phyloP scores from a whole-genome alignment of 371 early-diverging fungal genomes.

The Lichtheimia ornata region DNA sequence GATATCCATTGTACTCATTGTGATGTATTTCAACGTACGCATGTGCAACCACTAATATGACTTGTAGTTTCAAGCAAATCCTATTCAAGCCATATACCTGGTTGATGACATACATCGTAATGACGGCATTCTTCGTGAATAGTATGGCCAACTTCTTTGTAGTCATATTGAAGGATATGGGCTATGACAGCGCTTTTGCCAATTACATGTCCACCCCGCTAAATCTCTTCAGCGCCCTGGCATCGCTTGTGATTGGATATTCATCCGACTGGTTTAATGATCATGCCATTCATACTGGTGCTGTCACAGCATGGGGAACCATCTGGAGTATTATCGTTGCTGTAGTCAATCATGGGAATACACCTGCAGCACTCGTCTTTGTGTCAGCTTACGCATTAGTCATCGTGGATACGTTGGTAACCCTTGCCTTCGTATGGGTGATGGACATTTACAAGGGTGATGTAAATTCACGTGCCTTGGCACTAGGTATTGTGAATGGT shows the following conservation, averaged over 20 bases:
- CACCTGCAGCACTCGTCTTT: neutral
- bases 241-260: conserved; percentile 12
- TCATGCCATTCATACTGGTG: neutral
- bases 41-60: neutral
- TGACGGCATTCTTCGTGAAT: conserved; percentile 43
- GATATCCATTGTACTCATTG: neutral
- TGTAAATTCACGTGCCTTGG: conserved; percentile 29
- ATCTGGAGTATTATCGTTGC: conserved; percentile 18
- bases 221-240: conserved; percentile 13
- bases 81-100: conserved; percentile 36
- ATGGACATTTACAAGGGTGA: neutral
- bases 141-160: conserved; percentile 26
- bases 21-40: neutral
- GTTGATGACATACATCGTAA: conserved; percentile 26
- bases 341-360: conserved; percentile 15
- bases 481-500: conserved; percentile 40
- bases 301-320: conserved; percentile 12
- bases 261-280: conserved; percentile 11
- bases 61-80: conserved; percentile 20
- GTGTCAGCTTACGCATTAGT: neutral
- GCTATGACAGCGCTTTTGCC: conserved; percentile 13
- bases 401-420: neutral
- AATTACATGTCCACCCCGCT: conserved; percentile 24
- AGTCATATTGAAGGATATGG: conserved; percentile 14
- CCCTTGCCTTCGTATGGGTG: neutral